phyloP scores from a whole-genome alignment of 1,284 basidiomycete species.

The Stereum hirsutum region DNA sequence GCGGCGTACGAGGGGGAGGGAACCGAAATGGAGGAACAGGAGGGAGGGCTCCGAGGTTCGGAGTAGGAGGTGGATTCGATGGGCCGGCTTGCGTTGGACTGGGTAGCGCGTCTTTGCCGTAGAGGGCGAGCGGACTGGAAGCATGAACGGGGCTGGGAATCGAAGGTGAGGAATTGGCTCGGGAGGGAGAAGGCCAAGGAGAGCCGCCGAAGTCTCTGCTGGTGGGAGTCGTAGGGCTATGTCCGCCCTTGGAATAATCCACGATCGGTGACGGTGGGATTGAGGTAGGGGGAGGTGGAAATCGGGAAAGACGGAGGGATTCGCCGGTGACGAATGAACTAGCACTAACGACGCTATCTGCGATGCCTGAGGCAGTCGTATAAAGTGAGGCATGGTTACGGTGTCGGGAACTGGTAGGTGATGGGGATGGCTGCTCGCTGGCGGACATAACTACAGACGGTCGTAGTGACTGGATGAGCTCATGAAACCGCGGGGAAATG shows the following conservation, averaged over 20 bases:
- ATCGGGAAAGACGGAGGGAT: conserved; percentile 31
- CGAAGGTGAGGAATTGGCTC: too few species aligned
- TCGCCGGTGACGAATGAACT: conserved; percentile 20
- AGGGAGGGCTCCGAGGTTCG: too few species aligned
- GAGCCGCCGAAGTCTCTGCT: conserved; percentile 12
- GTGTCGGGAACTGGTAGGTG: conserved; percentile 20
- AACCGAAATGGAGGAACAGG: neutral
- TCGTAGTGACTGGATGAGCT: too few species aligned
- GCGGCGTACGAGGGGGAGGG: neutral
- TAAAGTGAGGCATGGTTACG: conserved; percentile 27
- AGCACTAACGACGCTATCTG: conserved; percentile 45
- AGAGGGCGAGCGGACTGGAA: too few species aligned
- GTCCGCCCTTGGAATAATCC: conserved; percentile 7
- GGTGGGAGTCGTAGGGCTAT: too few species aligned
- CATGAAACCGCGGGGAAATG: too few species aligned
- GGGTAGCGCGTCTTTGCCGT: too few species aligned
- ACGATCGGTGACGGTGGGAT: conserved; percentile 15
- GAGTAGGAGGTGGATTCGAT: too few species aligned
- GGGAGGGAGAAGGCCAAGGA: too few species aligned
- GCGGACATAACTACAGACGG: neutral
- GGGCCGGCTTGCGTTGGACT: too few species aligned
- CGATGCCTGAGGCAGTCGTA: conserved; percentile 43
- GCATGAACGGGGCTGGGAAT: too few species aligned
- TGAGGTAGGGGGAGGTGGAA: conserved; percentile 28
- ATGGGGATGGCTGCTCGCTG: conserved; percentile 6